Conservation (phyloP, 164 flowering plant species). For the Platanus orientalis region DNA sequence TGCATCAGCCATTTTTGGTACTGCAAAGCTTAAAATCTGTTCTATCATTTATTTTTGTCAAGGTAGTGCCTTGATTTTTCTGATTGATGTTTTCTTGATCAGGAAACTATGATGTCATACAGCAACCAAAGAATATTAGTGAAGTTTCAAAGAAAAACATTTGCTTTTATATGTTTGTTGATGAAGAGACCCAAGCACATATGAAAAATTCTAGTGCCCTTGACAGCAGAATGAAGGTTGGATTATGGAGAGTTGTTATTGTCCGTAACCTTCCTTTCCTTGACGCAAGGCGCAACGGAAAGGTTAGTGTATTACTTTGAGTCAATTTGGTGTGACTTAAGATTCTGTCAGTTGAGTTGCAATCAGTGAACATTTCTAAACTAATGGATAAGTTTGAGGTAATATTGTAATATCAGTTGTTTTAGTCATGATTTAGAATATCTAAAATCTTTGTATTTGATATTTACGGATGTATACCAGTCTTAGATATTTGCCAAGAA, state of each 20-base stretch:
- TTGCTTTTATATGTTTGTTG: slow-evolving; percentile 87
- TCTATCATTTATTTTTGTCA: neutral
- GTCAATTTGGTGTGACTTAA: neutral
- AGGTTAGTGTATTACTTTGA: slow-evolving; percentile 41
- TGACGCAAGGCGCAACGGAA: slow-evolving; percentile 92
- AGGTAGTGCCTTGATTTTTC: slow-evolving; percentile 6
- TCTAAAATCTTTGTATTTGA: too few relatives aligned
- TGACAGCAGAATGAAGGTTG: slow-evolving; percentile 48
- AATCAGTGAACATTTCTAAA: too few relatives aligned
- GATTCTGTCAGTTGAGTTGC: neutral
- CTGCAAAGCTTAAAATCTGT: slow-evolving; percentile 9
- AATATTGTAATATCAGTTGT: too few relatives aligned
- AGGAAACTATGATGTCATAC: slow-evolving; percentile 87
- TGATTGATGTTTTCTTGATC: slow-evolving; percentile 10
- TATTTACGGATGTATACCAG: too few relatives aligned
- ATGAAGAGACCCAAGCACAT: slow-evolving; percentile 81
- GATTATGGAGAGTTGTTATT: slow-evolving; percentile 83
- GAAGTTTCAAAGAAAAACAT: slow-evolving; percentile 48
- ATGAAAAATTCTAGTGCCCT: slow-evolving; percentile 58
- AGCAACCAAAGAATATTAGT: slow-evolving; percentile 77
- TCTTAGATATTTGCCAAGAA: too few relatives aligned
- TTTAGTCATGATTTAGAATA: too few relatives aligned
- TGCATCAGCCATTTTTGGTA: slow-evolving; percentile 92
- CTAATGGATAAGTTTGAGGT: too few relatives aligned
- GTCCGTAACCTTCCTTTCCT: slow-evolving; percentile 71